These are phyloP conservation scores for Aspergillus caelatus DNA, from an alignment of 2,329 filamentous ascomycete genomes.

Conservation along the genomic window DNA sequence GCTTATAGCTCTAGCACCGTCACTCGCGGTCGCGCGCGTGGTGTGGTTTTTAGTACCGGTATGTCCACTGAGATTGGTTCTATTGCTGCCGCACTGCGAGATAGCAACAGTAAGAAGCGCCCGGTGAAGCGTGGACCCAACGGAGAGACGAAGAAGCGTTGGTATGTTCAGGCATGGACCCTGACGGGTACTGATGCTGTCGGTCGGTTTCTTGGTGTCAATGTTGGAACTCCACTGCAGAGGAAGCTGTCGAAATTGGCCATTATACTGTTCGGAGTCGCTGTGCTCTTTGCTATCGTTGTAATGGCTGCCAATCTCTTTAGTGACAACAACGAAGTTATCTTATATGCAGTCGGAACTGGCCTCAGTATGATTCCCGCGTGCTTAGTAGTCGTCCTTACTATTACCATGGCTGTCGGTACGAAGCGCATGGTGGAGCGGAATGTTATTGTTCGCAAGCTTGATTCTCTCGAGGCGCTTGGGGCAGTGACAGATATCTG, in stretches of 20 bases:
- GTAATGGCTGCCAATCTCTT: constrained; percentile 65
- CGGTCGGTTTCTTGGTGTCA: constrained; percentile 65
- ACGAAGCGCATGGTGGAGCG: constrained; percentile 57
- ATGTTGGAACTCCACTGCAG: constrained; percentile 67
- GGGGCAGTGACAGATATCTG: constrained; percentile 61
- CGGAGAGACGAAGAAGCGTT: constrained; percentile 51
- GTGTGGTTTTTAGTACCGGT: too few species aligned
- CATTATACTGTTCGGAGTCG: constrained; percentile 64
- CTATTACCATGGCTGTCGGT: constrained; percentile 65
- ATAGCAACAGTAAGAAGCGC: constrained; percentile 54
- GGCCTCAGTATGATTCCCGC: constrained; percentile 61
- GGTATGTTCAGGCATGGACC: constrained; percentile 50
- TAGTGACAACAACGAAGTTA: constrained; percentile 54
- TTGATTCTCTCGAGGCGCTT: constrained; percentile 59
- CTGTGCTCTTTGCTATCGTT: constrained; percentile 67
- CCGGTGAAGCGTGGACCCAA: constrained; percentile 51
- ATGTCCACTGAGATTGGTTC: constrained; percentile 60
- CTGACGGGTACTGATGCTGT: constrained; percentile 58
- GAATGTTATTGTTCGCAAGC: constrained; percentile 57
- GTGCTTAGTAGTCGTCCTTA: constrained; percentile 38
- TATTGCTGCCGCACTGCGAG: constrained; percentile 63
- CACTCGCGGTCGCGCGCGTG: too few species aligned
- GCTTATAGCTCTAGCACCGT: too few species aligned
- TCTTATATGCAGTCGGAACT: constrained; percentile 62
- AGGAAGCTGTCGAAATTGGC: constrained; percentile 67